Percentiles rank a stretch among this genome's conserved stretches.
These are phyloP conservation scores for Sarocladiaceae sp. DNA, from an alignment of 2,329 filamentous ascomycete genomes.

Conservation along the genomic window DNA sequence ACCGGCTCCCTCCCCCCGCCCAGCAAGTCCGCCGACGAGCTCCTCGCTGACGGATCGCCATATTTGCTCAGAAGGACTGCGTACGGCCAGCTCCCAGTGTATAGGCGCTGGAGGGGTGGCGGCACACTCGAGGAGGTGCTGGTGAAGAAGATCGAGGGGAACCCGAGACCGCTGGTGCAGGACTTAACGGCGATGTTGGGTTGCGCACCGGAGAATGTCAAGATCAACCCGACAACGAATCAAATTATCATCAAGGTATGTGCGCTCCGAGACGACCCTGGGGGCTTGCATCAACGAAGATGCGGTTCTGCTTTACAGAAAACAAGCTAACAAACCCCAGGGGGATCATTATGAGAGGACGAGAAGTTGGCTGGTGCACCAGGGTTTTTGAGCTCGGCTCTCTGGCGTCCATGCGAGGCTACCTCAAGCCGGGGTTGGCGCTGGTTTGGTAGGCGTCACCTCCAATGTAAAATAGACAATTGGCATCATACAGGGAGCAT, in stretches of 20 bases:
- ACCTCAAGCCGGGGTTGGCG: too few relatives aligned
- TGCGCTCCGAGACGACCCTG: not conserved
- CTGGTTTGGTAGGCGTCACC: too few relatives aligned
- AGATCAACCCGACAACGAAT: slow-evolving; percentile 54
- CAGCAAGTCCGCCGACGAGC: slow-evolving; percentile 23
- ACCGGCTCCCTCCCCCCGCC: slow-evolving; percentile 22
- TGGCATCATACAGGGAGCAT: not conserved
- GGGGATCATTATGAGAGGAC: slow-evolving; percentile 25
- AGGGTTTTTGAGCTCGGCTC: slow-evolving; percentile 33
- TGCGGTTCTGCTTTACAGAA: too few relatives aligned
- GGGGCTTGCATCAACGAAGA: not conserved
- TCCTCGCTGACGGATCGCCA: slow-evolving; percentile 25
- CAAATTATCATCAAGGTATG: slow-evolving; percentile 71
- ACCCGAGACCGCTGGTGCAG: slow-evolving; percentile 54
- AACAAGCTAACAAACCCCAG: slow-evolving; percentile 17
- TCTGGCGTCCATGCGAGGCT: too few relatives aligned
- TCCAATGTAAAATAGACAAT: slow-evolving; percentile 11
- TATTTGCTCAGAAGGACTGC: slow-evolving; percentile 70
- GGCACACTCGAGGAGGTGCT: slow-evolving; percentile 69
- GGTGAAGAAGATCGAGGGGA: slow-evolving; percentile 74
- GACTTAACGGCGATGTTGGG: slow-evolving; percentile 57
- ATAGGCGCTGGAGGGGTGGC: slow-evolving; percentile 65
- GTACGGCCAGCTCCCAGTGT: slow-evolving; percentile 68
- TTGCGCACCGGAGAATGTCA: slow-evolving; percentile 47
- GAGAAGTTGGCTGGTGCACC: slow-evolving; percentile 25